Evolutionary conservation across 2,329 filamentous ascomycete species (phyloP), one percentile per base, ranked within the genome.

Genomic region (Hypoxylon sp.): DNA sequence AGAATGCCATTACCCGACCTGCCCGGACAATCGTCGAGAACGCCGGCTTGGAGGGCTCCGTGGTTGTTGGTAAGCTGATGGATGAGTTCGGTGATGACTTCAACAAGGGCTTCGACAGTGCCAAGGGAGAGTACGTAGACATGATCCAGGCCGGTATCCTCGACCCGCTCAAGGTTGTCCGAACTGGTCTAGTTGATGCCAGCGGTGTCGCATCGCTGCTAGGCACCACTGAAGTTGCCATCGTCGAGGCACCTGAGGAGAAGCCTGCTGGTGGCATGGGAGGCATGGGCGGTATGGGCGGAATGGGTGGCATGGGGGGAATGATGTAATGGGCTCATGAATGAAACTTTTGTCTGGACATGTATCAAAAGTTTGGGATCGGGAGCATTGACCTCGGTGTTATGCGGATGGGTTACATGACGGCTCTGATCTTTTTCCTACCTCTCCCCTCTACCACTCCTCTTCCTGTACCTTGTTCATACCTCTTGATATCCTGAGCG

Each of bases 161-260:
- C 67, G 96, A 99, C 82, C 96, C 96, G 73, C 92, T 99, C 88
- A 99, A 99, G 92, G 96, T 99, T 75, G 96, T 99, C 79, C 94
- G 96, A 78, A 99, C 96, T 71, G 95, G 93, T 78, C 91, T 99
- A 66, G 89, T 94, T 78, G 96, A 99, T 77, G 96, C 96, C 75
- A 95, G 92, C 79, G 96, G 96, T 84, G 96, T 99, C 76, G 96
- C 96, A 59, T 98, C 95, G 59, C 90, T 99, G 68, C 92, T 99
- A 69, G 96, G 96, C 80, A 99, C 96, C 73, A 99, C 96, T 68
- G 96, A 99, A 86, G 96, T 98, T 64, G 94, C 96, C 74, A 97
- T 99, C 72, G 94, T 98, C 56, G 96, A 99, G 81, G 96, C 95
- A 59, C 88, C 93, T 59, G 95, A 98, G 82, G 94, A 98, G 82